These are phyloP conservation scores for Podospora pseudoanserina DNA, from an alignment of 495 filamentous ascomycete species.

Conservation along the genomic window DNA sequence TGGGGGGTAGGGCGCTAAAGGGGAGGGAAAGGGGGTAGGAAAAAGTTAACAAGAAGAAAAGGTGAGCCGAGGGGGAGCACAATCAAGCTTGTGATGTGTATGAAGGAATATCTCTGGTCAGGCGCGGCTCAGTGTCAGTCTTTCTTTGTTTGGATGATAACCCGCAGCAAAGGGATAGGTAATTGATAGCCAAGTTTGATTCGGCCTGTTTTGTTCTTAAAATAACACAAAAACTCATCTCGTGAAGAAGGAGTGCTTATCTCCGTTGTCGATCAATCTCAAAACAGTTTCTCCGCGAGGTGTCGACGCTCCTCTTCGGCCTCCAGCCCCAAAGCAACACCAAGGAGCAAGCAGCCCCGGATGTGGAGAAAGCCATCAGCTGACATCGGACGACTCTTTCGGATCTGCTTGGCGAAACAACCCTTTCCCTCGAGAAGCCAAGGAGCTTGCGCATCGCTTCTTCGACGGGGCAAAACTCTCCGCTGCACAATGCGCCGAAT, in stretches of 20 bases:
- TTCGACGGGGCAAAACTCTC: neutral
- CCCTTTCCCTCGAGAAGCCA: neutral
- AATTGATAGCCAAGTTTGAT: neutral
- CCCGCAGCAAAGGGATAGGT: too few species aligned
- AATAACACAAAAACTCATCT: neutral
- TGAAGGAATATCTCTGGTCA: neutral
- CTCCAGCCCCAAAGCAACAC: neutral
- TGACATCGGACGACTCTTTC: neutral
- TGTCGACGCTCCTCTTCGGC: neutral
- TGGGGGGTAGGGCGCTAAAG: neutral
- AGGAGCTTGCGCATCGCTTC: neutral
- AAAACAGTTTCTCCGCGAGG: neutral
- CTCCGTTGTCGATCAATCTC: neutral
- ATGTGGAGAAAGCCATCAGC: neutral
- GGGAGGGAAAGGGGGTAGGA: neutral
- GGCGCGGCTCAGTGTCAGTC: too few species aligned
- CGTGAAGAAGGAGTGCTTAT: neutral
- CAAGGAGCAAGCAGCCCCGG: neutral
- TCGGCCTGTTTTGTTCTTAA: too few species aligned
- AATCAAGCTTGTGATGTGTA: neutral
- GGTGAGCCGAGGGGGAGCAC: neutral
- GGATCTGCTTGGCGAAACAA: neutral
- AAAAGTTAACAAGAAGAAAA: neutral
- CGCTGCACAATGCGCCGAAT: neutral
- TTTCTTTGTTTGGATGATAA: too few species aligned